Evolutionary conservation across 495 filamentous ascomycete genomes (phyloP), one percentile per base, ranked within the genome.

Genomic region (Aspergillus saccharolyticus): DNA sequence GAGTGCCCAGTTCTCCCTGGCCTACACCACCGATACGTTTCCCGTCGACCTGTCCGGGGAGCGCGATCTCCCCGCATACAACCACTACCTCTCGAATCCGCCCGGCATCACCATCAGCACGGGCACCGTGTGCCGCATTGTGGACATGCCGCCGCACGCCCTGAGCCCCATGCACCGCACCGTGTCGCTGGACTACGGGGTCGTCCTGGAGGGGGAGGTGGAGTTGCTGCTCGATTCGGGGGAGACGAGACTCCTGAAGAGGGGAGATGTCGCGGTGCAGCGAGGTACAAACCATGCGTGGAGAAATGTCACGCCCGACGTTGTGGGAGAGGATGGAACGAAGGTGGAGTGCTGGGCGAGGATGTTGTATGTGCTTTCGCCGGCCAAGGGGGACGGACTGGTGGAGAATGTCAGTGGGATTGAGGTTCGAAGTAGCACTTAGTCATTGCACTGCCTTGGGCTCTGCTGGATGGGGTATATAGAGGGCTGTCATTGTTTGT

Each of bases 111-210:
- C 68, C 3, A 81, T 81, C 30, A 82, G 74, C 14, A 75, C 71
- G 12, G 83, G 83, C 33, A 71, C 70, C 9, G 63, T 73, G 2
- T 77, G 74, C 52, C 75, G 72, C 54, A 89, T 57, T 79, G 88
- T 62, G 63, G 89, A 69, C 80, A 88, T 78, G 73, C 86, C 28
- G 70, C 90, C 74, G 75, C 82, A 44, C 74, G 77, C 61, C 71
- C 81, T 68, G 78, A 88, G 52, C 80, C 60, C 72, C 1, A 77
- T 92, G 86, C 89, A 92, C 63, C 78, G 88, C 1, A 90, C 89
- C 1, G 78, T 85, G 57, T 82, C 77, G 1, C 63, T 91, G 2
- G 89, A 91, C 61, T 91, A 88, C 55, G 88, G 87, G 4, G 79
- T 90, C 57, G 81, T 91, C 24, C 56, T 93, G 7, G 87, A 90